Evolutionary conservation across 805 yeast species (phyloP), one percentile per base, ranked within the genome.

Genomic region (Kodamaea jinghongensis): DNA sequence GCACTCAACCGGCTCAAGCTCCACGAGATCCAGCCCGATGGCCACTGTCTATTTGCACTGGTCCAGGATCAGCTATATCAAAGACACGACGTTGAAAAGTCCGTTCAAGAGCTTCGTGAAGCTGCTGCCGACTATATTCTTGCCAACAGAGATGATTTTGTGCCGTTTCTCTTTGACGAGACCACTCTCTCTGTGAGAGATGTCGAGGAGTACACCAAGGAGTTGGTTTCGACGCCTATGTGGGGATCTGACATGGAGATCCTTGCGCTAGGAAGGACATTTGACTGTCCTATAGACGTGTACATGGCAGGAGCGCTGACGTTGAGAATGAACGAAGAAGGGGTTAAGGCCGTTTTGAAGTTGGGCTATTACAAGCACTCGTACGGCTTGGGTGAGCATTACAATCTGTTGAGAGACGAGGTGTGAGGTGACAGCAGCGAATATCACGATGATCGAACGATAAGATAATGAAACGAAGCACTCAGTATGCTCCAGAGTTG

Each of bases 171-270:
- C 48, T 82, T 88, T 53, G 95, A 87, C 56, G 96, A 88, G 49
- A 68, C 65, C 10, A 83, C 90, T 1, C 71, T 81, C 69, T 66
- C 75, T 6, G 49, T 86, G 44, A 71, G 73, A 35, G 84, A 85
- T 47, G 61, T 90, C 20, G 81, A 76, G 28, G 77, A 76, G 15
- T 93, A 93, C 58, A 75, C 86, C 3, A 60, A 67, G 3, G 83
- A 81, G 46, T 71, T 91, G 42, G 84, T 76, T 43, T 68, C 60
- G n/a, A 87, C 96, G 0, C 81, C 95, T 0, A 77, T 86, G 70
- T 91, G 99, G 99, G 99, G 99, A 17, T 93, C 96, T 6, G 97
- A 93, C 52, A 69, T 88, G 68, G 99, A 91, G 65, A 80, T 91
- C 13, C 60, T 86, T 55, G 96, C 97, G 0, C 67, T 90, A 29